Percentiles rank a stretch among this genome's conserved stretches.
phyloP scores from a whole-genome alignment of 306 rosid genomes.

The Malus sylvestris region DNA sequence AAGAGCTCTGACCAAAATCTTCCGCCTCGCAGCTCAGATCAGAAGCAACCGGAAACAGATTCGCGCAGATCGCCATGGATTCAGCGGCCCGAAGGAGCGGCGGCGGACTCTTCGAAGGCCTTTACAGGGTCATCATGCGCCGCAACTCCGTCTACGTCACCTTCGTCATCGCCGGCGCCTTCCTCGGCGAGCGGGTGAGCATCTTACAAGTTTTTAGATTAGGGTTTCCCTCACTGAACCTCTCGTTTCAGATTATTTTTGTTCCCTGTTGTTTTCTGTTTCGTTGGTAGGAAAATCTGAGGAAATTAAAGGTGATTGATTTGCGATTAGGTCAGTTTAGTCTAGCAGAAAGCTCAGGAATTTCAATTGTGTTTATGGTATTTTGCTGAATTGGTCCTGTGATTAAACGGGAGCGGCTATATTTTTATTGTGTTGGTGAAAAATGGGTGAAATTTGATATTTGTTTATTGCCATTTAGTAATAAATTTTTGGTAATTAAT shows the following conservation, averaged over 20 bases:
- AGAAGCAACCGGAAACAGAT: neutral
- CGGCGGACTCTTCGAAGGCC: conserved; percentile 71
- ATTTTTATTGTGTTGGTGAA: neutral
- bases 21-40: conserved; percentile 19
- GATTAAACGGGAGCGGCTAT: neutral
- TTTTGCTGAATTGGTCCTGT: neutral
- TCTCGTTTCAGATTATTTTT: neutral
- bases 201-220: neutral
- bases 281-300: neutral
- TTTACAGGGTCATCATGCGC: conserved; percentile 81
- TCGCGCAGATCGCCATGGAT: conserved; percentile 38
- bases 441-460: neutral
- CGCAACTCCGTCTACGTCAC: conserved; percentile 81
- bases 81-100: conserved; percentile 48
- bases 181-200: conserved; percentile 84
- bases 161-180: conserved; percentile 88
- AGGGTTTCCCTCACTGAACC: neutral
- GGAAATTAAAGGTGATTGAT: neutral
- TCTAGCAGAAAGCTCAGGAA: neutral
- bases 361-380: neutral
- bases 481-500: neutral
- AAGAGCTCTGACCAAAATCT: conserved; percentile 9
- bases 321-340: conserved; percentile 1
- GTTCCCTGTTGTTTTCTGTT: neutral
- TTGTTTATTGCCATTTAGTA: neutral